Conservation (phyloP, 192 early-diverging fungal genomes). For the Mortierella claussenii region DNA sequence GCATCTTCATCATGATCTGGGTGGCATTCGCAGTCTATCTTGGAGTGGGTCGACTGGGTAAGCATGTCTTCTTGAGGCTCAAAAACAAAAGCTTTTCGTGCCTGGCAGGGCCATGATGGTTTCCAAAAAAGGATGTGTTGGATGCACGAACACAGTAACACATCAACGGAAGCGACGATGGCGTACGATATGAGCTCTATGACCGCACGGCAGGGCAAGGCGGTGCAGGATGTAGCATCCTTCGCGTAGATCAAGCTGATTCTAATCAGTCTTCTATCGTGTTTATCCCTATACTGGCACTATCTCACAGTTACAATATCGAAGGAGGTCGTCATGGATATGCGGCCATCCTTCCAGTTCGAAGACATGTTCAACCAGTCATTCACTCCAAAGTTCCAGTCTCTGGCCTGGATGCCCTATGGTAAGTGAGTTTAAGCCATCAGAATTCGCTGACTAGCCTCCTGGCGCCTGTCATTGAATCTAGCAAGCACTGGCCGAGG, state of each 20-base stretch:
- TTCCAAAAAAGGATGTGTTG: slow-evolving; percentile 5
- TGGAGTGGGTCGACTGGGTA: slow-evolving; percentile 36
- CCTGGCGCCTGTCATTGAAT: too few relatives aligned
- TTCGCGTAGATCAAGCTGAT: too few relatives aligned
- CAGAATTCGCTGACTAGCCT: too few relatives aligned
- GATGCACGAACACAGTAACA: not conserved
- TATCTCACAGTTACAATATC: slow-evolving; percentile 15
- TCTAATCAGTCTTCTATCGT: too few relatives aligned
- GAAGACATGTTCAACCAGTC: slow-evolving; percentile 52
- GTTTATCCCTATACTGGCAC: too few relatives aligned
- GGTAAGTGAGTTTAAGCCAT: too few relatives aligned
- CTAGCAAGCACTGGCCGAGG: too few relatives aligned
- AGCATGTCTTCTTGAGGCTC: too few relatives aligned
- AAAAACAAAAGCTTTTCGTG: slow-evolving; percentile 11
- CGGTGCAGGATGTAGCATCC: too few relatives aligned
- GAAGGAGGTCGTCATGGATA: slow-evolving; percentile 18
- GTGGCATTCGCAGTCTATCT: slow-evolving; percentile 33
- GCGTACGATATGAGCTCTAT: too few relatives aligned
- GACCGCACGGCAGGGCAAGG: too few relatives aligned
- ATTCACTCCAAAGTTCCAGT: slow-evolving; percentile 26
- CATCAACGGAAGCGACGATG: too few relatives aligned
- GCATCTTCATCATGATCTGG: slow-evolving; percentile 21
- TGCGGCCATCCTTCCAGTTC: slow-evolving; percentile 31
- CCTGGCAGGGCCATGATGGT: not conserved
- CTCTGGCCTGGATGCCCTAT: slow-evolving; percentile 51